Evolutionary conservation across 1,284 basidiomycete genomes (phyloP).

Genomic region (Sanguinoderma infundibulare): DNA sequence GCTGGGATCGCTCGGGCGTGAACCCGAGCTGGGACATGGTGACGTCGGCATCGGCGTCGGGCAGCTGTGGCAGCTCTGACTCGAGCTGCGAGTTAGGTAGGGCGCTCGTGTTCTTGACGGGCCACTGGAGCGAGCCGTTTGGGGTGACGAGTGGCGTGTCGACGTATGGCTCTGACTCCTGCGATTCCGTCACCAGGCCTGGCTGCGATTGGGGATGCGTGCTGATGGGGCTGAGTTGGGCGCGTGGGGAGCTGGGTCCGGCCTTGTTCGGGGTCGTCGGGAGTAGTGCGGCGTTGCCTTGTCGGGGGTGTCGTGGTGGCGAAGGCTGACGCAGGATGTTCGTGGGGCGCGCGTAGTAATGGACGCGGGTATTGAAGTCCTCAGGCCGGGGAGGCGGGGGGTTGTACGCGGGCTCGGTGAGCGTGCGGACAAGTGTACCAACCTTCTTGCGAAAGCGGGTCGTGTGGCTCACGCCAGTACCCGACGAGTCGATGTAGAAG

Average conservation of each 20-base stretch:
- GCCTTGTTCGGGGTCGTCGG: constrained; percentile 16
- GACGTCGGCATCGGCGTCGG: constrained; percentile 27
- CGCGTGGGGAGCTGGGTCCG: constrained; percentile 4
- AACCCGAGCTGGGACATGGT: constrained; percentile 43
- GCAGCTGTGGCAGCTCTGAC: constrained; percentile 35
- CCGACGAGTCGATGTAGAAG: constrained; percentile 25
- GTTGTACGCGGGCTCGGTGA: constrained; percentile 53
- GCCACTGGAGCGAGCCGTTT: constrained; percentile 55
- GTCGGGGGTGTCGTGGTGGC: constrained; percentile 3
- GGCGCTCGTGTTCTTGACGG: constrained; percentile 36
- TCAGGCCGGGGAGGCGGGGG: constrained; percentile 34
- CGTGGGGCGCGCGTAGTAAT: constrained; percentile 5
- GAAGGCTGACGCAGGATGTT: neutral
- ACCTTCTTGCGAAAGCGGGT: constrained; percentile 34
- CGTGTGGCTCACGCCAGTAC: constrained; percentile 16
- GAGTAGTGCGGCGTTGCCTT: constrained; percentile 1
- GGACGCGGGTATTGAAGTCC: constrained; percentile 22
- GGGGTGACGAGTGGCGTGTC: constrained; percentile 60
- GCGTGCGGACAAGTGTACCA: constrained; percentile 44
- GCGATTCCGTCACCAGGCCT: constrained; percentile 39
- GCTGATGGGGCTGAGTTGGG: constrained; percentile 11
- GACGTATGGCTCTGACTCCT: constrained; percentile 48
- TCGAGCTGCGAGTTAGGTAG: constrained; percentile 46
- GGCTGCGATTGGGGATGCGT: constrained; percentile 19
- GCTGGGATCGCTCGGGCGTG: constrained; percentile 32